These are phyloP conservation scores for Noccaea bulbosa DNA, from an alignment of 345 rosid species.

Conservation along the genomic window DNA sequence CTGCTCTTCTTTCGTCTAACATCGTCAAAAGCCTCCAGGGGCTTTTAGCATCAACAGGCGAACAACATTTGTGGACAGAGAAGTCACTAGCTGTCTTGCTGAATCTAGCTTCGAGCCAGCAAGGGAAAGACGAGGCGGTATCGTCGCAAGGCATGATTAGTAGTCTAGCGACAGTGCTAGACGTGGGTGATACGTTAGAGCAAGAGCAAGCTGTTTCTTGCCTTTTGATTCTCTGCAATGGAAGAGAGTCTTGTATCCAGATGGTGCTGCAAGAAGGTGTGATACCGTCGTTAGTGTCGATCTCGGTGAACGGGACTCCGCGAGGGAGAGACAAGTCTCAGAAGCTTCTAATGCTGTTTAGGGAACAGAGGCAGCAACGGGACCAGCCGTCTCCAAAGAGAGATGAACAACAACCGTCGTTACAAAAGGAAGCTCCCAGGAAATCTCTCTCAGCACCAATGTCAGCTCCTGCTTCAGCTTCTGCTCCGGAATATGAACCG, in stretches of 20 bases:
- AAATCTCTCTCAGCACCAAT: slow-evolving; percentile 37
- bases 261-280: slow-evolving; percentile 97
- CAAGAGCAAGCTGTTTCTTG: slow-evolving; percentile 92
- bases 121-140: slow-evolving; percentile 71
- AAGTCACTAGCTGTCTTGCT: slow-evolving; percentile 77
- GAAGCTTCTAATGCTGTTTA: slow-evolving; percentile 83
- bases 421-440: slow-evolving; percentile 45
- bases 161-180: slow-evolving; percentile 66
- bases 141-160: slow-evolving; percentile 69
- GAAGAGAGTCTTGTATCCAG: slow-evolving; percentile 75
- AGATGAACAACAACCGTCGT: slow-evolving; percentile 26
- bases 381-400: slow-evolving; percentile 59
- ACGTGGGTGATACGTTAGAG: slow-evolving; percentile 66
- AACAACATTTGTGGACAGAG: slow-evolving; percentile 66
- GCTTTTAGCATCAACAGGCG: slow-evolving; percentile 61
- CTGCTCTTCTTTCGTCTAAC: slow-evolving; percentile 72
- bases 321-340: slow-evolving; percentile 91
- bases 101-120: slow-evolving; percentile 63
- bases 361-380: slow-evolving; percentile 91
- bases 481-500: slow-evolving; percentile 50
- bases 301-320: slow-evolving; percentile 86
- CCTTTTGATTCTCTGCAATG: slow-evolving; percentile 69
- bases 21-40: slow-evolving; percentile 67
- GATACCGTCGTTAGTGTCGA: slow-evolving; percentile 87
- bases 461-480: slow-evolving; percentile 34